Base-by-base conservation (phyloP, 805 yeast species). In the Candida caryicola region DNA sequence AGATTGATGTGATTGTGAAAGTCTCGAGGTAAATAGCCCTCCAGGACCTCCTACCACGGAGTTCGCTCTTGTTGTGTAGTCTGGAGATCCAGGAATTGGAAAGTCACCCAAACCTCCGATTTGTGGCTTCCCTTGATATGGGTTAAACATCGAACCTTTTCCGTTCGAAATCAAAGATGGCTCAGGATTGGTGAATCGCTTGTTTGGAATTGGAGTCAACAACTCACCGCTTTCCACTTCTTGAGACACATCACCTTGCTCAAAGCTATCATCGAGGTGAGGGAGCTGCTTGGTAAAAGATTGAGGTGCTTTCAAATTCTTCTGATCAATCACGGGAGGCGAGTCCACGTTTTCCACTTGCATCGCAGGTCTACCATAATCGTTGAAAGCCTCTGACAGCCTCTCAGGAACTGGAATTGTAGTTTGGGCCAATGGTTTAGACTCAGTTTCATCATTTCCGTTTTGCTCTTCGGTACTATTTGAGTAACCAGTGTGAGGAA, bases 71-170 rank as follows among this genome's bases (percentile, higher is more conserved):
- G 71, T 67, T n/a, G 73, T 64, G 34, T 52, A 51, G 17, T 69
- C 74, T 2, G 74, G 74, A 0, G 72, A 62, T 1, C 71, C 71
- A 3, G 74, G 74, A 17, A 68, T 67, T 3, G 74, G 69, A 48
- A 67, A 69, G 35, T 65, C 73, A 25, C 60, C 65, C 33, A 65
- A 62, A 13, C 57, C 52, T 29, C 49, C 55, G 26, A 52, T 39
- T 10, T 28, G 35, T 14, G 31, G 29, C 6, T 27, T 36, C 4
- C 37, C 46, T 30, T 57, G 62, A 41, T 54, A 62, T 3, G 67
- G 63, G 34, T 57, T 50, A 37, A 56, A 57, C 48, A 51, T 49
- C 2, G 59, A 52, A 15, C 37, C 46, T 15, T 37, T 43, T 5
- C 27, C 37, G 14, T 23, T 21, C 21, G 49, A 37, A 12, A 40